Conservation (phyloP, 2,329 filamentous ascomycete genomes). For the Exserohilum rostratum region DNA sequence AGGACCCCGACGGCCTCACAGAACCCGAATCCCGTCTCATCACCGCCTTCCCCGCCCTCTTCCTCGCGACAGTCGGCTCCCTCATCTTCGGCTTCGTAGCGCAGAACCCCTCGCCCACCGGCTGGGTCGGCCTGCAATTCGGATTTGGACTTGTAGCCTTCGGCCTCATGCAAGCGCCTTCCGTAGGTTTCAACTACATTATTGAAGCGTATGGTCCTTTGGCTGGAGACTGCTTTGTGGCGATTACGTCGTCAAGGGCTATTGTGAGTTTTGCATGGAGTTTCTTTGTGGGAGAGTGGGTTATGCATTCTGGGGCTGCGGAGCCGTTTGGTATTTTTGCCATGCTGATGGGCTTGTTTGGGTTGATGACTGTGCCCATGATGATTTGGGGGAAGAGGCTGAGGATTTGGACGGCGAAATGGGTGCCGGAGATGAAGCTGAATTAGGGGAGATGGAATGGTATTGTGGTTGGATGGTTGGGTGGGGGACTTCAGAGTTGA, state of each 20-base stretch:
- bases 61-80: conserved; percentile 47
- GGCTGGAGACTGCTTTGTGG: conserved; percentile 61
- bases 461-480: too few species aligned
- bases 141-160: conserved; percentile 50
- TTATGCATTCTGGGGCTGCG: conserved; percentile 51
- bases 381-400: conserved; percentile 50
- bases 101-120: conserved; percentile 42
- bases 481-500: too few species aligned
- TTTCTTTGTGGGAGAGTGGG: conserved; percentile 60
- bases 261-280: conserved; percentile 62
- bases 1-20: conserved; percentile 44
- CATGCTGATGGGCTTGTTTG: conserved; percentile 59
- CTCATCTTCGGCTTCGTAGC: conserved; percentile 51
- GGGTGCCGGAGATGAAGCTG: conserved; percentile 30
- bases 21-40: conserved; percentile 51
- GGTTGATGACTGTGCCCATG: conserved; percentile 46
- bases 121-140: conserved; percentile 50
- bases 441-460: too few species aligned
- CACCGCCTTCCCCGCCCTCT: conserved; percentile 47
- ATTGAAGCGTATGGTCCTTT: conserved; percentile 58
- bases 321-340: conserved; percentile 61
- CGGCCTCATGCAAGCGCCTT: conserved; percentile 51
- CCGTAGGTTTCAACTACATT: conserved; percentile 55
- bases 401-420: conserved; percentile 50
- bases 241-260: conserved; percentile 57